Conservation (phyloP, 169 alveolate species). For the Plasmodium cynomolgi region DNA sequence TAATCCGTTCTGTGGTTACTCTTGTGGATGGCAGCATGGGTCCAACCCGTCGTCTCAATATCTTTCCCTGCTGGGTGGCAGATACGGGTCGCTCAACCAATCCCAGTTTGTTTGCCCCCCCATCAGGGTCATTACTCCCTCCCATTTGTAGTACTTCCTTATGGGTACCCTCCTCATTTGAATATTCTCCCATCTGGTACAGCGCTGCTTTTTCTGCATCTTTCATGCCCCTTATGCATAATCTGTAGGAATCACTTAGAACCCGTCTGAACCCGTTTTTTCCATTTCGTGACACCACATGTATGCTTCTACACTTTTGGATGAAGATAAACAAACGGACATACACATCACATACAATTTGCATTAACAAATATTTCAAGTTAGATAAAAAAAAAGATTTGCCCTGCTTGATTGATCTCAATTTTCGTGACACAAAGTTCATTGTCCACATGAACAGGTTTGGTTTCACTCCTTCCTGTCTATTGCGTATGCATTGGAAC, state of each 20-base stretch:
- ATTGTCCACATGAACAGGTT: conserved; percentile 3
- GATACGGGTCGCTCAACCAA: not conserved
- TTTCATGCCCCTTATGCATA: not conserved
- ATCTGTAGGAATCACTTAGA: not conserved
- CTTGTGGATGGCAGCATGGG: not conserved
- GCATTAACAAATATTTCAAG: not conserved
- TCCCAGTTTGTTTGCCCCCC: not conserved
- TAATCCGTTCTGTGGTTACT: not conserved
- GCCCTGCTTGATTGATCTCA: not conserved
- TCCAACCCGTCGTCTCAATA: not conserved
- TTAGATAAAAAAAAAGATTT: not conserved
- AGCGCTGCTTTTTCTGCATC: not conserved
- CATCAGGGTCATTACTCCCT: not conserved
- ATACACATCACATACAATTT: conserved; percentile 27
- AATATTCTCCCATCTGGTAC: not conserved
- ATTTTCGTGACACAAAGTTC: not conserved
- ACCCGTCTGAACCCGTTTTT: not conserved
- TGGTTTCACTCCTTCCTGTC: not conserved
- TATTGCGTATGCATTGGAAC: not conserved
- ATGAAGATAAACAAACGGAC: conserved; percentile 26
- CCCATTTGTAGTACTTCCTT: not conserved
- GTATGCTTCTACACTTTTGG: not conserved
- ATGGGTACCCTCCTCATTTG: not conserved
- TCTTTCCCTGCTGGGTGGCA: not conserved
- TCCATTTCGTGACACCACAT: not conserved